Base-by-base conservation (phyloP, 371 early-diverging fungal species). In the Mycotypha africana region DNA sequence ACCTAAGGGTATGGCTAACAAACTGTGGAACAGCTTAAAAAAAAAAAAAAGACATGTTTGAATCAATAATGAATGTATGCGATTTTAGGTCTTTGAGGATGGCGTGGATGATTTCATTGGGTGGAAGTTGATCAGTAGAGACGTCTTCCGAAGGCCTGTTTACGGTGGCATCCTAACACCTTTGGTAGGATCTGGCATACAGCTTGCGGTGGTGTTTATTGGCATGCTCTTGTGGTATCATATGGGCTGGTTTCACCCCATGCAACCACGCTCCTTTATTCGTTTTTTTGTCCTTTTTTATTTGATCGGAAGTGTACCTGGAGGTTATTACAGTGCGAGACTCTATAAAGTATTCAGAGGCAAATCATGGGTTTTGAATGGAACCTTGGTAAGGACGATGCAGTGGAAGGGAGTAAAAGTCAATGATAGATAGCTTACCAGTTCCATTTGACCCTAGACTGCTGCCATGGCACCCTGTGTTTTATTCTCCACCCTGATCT, bases 121-220 rank as follows among this genome's bases (percentile, higher is more conserved):
- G 2, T 73, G 74, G 74, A 57, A 56, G 21, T 42, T 73, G n/a
- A 58, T 73, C 28, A 58, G 62, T 44, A 55, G 65, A 9, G 74
- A 73, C 53, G 74, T 73, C 1, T 73, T 73, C 37, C 46, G 74
- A 50, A 45, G 74, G 15, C 74, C 74, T 11, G 53, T 67, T 23
- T 73, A 69, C 44, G 74, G 70, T 25, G 74, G 74, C 1, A 38
- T 73, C 14, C 50, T 73, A 36, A 64, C 74, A 24, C 74, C 74
- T 22, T 22, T 73, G 1, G 43, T 73, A 39, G 74, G 74, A 20
- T 49, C 67, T 4, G 74, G 74, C 14, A 49, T 69, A 17, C 74
- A 73, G 32, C 37, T 67, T 1, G 25, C 65, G 16, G 31, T 52
- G 1, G 53, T 56, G 2, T 21, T 41, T n/a, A 9, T 47, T 10